Percentiles rank a stretch among this genome's conserved stretches.
These are phyloP conservation scores for Mycena filopes DNA, from an alignment of 768 basidiomycete species.

Conservation along the genomic window DNA sequence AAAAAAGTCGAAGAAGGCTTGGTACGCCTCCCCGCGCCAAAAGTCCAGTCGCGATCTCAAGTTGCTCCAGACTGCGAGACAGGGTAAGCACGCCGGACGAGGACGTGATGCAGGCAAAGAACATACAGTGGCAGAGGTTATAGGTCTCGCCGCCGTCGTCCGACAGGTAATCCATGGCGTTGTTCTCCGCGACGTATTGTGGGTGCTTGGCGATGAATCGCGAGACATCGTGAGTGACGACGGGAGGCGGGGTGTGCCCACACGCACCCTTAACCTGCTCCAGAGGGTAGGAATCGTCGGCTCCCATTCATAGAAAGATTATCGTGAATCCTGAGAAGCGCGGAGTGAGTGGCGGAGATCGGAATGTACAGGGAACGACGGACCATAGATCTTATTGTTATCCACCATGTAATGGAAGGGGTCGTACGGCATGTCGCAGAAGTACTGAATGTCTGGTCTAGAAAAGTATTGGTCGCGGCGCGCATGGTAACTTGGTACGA, in stretches of 20 bases:
- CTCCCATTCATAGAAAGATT: constrained; percentile 77
- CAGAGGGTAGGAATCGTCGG: constrained; percentile 85
- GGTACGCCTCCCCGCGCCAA: constrained; percentile 73
- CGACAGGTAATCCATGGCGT: constrained; percentile 73
- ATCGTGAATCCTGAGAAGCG: constrained; percentile 70
- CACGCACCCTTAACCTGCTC: constrained; percentile 70
- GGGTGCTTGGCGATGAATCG: constrained; percentile 68
- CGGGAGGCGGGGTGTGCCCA: not conserved
- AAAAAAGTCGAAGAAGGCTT: constrained; percentile 71
- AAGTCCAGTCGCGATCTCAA: constrained; percentile 81
- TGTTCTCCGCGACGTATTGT: constrained; percentile 64
- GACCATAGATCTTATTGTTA: constrained; percentile 76
- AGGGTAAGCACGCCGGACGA: constrained; percentile 37
- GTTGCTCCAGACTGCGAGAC: constrained; percentile 64
- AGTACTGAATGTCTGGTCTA: constrained; percentile 79
- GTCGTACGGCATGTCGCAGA: constrained; percentile 74
- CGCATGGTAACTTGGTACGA: constrained; percentile 10
- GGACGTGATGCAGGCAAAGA: constrained; percentile 25
- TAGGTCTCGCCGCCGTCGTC: constrained; percentile 77
- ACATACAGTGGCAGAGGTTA: constrained; percentile 82
- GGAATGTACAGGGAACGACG: constrained; percentile 15
- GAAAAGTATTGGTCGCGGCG: constrained; percentile 36
- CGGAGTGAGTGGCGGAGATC: not conserved
- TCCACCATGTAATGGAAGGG: constrained; percentile 84
- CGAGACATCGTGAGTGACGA: not conserved